Base-by-base conservation (phyloP, 192 early-diverging fungal genomes). In the Umbelopsis vinacea region DNA sequence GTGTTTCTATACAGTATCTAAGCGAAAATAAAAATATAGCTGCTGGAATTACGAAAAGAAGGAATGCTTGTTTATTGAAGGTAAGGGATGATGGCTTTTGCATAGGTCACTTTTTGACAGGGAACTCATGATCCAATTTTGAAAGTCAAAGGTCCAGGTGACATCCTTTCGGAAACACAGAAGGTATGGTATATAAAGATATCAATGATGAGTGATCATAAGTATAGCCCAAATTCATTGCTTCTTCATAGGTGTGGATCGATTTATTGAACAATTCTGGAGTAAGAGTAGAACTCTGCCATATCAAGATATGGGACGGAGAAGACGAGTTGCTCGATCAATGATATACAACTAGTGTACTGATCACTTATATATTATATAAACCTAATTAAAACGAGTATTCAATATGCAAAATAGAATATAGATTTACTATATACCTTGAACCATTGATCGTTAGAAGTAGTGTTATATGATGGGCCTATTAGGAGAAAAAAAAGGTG, bases 81-180 rank as follows among this genome's bases (percentile, higher is more conserved):
- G 83, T 82, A 77, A 68, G 14, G 29, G 17, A 33, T 47, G 3
- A 6, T 17, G 46, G 17, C 2, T 7, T 54, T 45, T 52, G 24
- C n/a, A 33, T 14, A 43, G 11, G 7, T 14, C 24, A 19, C 55
- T 26, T 38, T 11, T 43, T 12, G 40, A 43, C 40, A 43, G 40
- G 40, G 8, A 63, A 22, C 46, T 67, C 21, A 38, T 71, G 48
- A 33, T 12, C 8, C 40, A 50, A n/a, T 3, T 15, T 46, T 33
- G 7, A 47, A 55, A 85, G 82, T 92, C 35, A 92, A 92, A 69
- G 89, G 91, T 0, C 91, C 91, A 10, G 87, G 83, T 4, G 91
- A 92, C 76, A 86, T 77, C 46, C 82, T 92, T 15, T 90, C 89
- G 22, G 88, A 89, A 29, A 84, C 86, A 15, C 91, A 92, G 73